Conservation (phyloP, 129 eudicot genomes). For the Chrysanthemum lavandulifolium region DNA sequence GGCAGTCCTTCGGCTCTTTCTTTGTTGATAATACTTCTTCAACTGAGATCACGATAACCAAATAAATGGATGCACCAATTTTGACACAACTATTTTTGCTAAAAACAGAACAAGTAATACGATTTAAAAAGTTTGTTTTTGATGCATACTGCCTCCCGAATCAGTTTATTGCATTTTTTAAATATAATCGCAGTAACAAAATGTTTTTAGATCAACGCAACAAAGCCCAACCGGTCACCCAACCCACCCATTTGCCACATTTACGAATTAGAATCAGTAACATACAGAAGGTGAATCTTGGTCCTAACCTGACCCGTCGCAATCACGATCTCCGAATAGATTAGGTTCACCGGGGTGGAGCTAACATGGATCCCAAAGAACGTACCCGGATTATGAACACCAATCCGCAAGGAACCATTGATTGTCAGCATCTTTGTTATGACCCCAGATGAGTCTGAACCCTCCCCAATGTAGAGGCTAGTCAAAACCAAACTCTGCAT, state of each 20-base stretch:
- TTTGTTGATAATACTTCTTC: constrained; percentile 76
- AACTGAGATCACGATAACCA: constrained; percentile 41
- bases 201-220: neutral
- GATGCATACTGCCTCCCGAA: no score
- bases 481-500: constrained; percentile 71
- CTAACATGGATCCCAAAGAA: constrained; percentile 91
- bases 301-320: constrained; percentile 81
- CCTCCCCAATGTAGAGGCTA: constrained; percentile 66
- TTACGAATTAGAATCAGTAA: neutral
- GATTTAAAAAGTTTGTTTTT: neutral
- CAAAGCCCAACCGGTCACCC: neutral
- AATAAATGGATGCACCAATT: neutral
- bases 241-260: neutral
- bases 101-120: neutral
- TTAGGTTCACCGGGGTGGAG: constrained; percentile 74
- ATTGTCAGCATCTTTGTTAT: constrained; percentile 78
- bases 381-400: constrained; percentile 84
- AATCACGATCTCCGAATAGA: constrained; percentile 66
- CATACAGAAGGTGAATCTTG: neutral
- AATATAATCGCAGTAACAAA: neutral
- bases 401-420: constrained; percentile 69
- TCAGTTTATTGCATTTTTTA: neutral
- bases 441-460: constrained; percentile 83
- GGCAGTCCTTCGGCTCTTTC: constrained; percentile 65
- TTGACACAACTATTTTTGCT: neutral